Base-by-base conservation (phyloP, 1,284 basidiomycete genomes). In the Fomitiporia mediterranea region DNA sequence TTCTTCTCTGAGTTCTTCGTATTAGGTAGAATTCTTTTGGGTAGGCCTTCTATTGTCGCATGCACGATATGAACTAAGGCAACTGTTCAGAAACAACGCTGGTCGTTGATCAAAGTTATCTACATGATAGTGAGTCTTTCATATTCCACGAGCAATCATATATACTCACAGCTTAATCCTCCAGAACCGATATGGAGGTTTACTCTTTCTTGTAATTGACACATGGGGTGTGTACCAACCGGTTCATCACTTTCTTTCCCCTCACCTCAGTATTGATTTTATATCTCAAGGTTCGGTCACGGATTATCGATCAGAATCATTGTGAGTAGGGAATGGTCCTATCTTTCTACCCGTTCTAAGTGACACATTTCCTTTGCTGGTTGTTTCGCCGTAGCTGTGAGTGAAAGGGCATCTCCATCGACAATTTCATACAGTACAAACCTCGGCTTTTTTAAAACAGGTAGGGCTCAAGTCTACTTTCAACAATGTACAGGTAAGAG, bases 401-500 rank as follows among this genome's bases (percentile, higher is more conserved):
- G 51, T 46, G 9, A 13, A 35, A 13, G 9, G 19, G 15, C 25
- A 4, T 51, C 11, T 5, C 21, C 8, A 17, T 30, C n/a, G 34
- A 51, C 34, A 6, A 28, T 5, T 2, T 2, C n/a, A 30, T 42
- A n/a, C 17, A 4, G 9, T 28, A 15, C 13, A 4, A 19, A 21
- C 17, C 19, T 7, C 38, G 11, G 23, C 11, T 13, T 13, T 39
- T 3, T 4, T 19, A 25, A 6, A 6, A 11, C n/a, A 54, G 52
- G 52, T 30, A 43, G 47, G 13, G 4, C 19, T 25, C 52, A 54
- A 23, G 23, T 54, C 17, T 54, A 54, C 27, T 54, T 54, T 37
- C 42, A 54, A 13, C 52, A 54, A 46, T 35, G 52, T 40, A 44
- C 52, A 34, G 42, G 52, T 52, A 8, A n/a, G n/a, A 50, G 34